Conservation (phyloP, 306 rosid species). For the Neltuma alba region DNA sequence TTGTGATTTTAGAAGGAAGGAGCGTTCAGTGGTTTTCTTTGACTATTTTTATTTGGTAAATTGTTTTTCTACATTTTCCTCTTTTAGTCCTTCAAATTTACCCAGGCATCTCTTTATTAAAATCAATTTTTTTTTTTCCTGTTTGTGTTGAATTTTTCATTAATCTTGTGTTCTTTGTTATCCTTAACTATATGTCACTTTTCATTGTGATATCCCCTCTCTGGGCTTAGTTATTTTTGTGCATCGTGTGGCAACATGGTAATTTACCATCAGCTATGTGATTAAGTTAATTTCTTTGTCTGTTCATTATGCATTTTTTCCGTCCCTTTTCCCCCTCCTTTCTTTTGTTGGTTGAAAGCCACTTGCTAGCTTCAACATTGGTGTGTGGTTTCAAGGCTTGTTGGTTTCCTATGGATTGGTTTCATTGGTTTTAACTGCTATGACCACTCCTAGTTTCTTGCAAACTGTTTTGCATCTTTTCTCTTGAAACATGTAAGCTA, state of each 20-base stretch:
- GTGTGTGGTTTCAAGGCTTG: not conserved
- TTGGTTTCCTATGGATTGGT: constrained; percentile 17
- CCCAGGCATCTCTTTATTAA: not conserved
- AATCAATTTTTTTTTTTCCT: not conserved
- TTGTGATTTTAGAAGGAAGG: not conserved
- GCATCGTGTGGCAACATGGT: not conserved
- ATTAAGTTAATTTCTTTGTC: not conserved
- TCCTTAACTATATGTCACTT: not conserved
- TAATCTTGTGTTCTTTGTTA: not conserved
- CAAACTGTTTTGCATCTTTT: constrained; percentile 1
- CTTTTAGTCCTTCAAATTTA: constrained; percentile 1
- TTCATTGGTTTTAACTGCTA: not conserved
- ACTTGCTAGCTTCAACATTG: constrained; percentile 9
- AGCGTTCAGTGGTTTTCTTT: not conserved
- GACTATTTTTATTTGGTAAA: not conserved
- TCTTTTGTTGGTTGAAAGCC: constrained; percentile 4
- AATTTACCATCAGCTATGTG: not conserved
- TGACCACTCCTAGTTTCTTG: not conserved
- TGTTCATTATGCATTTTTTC: not conserved
- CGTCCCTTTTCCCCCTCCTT: not conserved
- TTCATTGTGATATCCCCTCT: not conserved
- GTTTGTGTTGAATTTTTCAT: not conserved
- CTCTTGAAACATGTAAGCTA: constrained; percentile 10
- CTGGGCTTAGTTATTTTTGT: constrained; percentile 11
- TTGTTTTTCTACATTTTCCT: constrained; percentile 5